phyloP scores from a whole-genome alignment of 805 yeast species.

The Vanderwaltozyma yarrowii region DNA sequence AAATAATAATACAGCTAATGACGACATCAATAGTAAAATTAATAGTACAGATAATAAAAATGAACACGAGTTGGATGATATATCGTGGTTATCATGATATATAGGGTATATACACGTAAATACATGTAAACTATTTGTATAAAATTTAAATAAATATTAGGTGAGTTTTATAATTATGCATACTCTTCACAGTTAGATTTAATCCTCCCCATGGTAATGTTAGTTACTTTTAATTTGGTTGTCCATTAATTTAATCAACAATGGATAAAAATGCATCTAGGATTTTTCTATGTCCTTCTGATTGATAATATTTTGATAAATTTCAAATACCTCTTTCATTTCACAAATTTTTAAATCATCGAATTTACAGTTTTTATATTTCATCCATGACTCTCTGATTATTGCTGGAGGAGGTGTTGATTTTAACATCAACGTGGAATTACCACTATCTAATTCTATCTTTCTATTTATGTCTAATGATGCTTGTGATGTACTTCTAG shows the following conservation, averaged over 20 bases:
- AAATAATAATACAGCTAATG: background rate
- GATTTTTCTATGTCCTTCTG: no score
- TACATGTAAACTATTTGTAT: background rate
- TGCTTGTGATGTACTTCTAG: conserved; percentile 12
- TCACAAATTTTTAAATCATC: conserved; percentile 25
- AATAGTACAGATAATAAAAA: no score
- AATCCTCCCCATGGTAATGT: no score
- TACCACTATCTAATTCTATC: background rate
- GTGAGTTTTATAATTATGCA: no score
- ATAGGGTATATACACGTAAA: background rate
- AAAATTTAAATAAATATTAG: no score
- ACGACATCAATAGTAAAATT: background rate
- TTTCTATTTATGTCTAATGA: conserved; percentile 10
- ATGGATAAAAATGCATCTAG: no score
- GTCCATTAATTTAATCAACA: no score
- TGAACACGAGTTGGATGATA: no score
- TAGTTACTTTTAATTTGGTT: no score
- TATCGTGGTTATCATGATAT: conserved; percentile 1
- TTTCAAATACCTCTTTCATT: conserved; percentile 22
- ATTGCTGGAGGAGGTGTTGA: no score
- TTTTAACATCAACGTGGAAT: background rate
- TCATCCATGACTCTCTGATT: conserved; percentile 8
- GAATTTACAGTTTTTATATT: conserved; percentile 16
- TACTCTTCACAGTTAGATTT: no score
- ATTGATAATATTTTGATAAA: conserved; percentile 19